Evolutionary conservation across 2,329 filamentous ascomycete species (phyloP), one percentile per base, ranked within the genome.

Genomic region (Ascochyta pisi): DNA sequence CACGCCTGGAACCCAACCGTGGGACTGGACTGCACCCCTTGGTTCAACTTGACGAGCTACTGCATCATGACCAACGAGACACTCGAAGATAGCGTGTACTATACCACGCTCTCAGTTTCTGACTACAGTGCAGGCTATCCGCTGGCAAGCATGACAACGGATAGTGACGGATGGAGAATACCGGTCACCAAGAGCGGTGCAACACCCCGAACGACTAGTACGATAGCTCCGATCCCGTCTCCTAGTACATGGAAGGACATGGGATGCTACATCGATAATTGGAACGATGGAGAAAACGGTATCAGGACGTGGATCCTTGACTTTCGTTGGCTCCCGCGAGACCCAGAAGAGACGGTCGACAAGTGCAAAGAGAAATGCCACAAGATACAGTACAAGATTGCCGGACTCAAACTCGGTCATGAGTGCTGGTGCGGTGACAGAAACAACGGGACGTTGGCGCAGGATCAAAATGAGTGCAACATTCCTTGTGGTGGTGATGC

Each of bases 1-100:
- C 47, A 41, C 19, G 42, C 41, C 29, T 56, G 53, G 53, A 56
- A 56, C 33, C 53, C 53, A 1, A 31, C 31, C 10, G 53, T 56
- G 4, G 53, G 53, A 15, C 37, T 47, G 1, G 41, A 50, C 31
- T 56, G 53, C 47, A 38, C 6, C 5, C 46, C 53, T 1, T 50
- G 47, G 53, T 26, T 22, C 29, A 33, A 31, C 10, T 1, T 15
- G 4, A 44, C n/a, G 2, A 40, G 34, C 24, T 56, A 56, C 42
- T 56, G 53, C 31, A 19, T 56, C 23, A 4, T 39, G 3, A 56
- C 46, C 8, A 35, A 42, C 23, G 35, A 26, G 6, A 26, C 13
- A 2, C 3, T 35, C 1, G 37, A 45, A 3, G 31, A 55, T 37
- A 10, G 4, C 4, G 37, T 50, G 8, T 27, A 42, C 39, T 50